Evolutionary conservation across 371 early-diverging fungal species (phyloP).

Genomic region (Umbelopsis sp.): DNA sequence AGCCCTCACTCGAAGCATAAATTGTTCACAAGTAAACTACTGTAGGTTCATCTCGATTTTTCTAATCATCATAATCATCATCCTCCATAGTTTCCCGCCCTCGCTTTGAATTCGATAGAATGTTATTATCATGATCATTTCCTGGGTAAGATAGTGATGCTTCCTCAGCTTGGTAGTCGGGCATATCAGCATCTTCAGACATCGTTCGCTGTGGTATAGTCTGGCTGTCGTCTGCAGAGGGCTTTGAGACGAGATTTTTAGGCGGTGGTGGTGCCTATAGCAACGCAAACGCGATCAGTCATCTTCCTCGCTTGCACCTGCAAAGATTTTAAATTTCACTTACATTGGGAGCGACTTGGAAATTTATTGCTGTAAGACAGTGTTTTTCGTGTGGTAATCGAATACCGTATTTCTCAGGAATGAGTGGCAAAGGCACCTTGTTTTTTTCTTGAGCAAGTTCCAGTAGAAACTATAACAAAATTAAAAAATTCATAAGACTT

Average conservation of each 20-base stretch:
- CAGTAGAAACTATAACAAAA: conserved; percentile 65
- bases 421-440: conserved; percentile 83
- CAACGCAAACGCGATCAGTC: too few relatives aligned
- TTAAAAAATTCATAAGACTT: neutral
- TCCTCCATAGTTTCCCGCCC: conserved; percentile 50
- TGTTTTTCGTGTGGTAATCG: conserved; percentile 93
- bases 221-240: conserved; percentile 19
- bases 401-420: conserved; percentile 89
- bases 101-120: conserved; percentile 28
- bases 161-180: conserved; percentile 19
- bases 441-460: conserved; percentile 91
- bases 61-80: conserved; percentile 45
- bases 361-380: conserved; percentile 87
- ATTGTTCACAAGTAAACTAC: neutral
- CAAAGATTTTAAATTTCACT: neutral
- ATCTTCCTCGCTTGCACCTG: too few relatives aligned
- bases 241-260: conserved; percentile 20
- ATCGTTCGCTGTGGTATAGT: conserved; percentile 25
- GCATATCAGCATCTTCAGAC: conserved; percentile 16
- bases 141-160: conserved; percentile 12
- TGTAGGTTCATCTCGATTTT: neutral
- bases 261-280: conserved; percentile 46
- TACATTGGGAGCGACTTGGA: conserved; percentile 88
- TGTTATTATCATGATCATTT: conserved; percentile 1
- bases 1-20: too few relatives aligned